These are phyloP conservation scores for Coriolopsis trogii DNA, from an alignment of 1,284 basidiomycete genomes.

Conservation along the genomic window DNA sequence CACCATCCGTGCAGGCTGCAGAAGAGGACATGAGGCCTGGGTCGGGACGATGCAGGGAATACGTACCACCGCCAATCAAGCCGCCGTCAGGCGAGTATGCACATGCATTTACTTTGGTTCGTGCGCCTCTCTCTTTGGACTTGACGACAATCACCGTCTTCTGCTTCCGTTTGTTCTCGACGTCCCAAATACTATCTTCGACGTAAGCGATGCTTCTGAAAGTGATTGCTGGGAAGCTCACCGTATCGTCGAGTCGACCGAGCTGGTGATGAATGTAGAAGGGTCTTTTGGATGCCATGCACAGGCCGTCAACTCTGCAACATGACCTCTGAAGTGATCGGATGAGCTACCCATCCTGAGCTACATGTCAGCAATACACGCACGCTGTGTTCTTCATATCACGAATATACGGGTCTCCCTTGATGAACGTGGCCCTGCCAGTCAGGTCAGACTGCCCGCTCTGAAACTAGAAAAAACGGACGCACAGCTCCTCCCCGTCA, in stretches of 20 bases:
- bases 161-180: slow-evolving; percentile 86
- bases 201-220: slow-evolving; percentile 1
- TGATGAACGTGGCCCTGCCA: slow-evolving; percentile 81
- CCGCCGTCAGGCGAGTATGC: slow-evolving; percentile 86
- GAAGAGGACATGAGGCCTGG: background rate
- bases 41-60: background rate
- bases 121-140: slow-evolving; percentile 93
- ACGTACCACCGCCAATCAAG: slow-evolving; percentile 83
- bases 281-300: slow-evolving; percentile 89
- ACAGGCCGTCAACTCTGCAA: slow-evolving; percentile 88
- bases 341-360: background rate
- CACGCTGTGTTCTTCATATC: slow-evolving; percentile 93
- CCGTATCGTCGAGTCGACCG: slow-evolving; percentile 95
- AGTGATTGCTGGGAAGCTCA: slow-evolving; percentile 37
- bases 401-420: slow-evolving; percentile 97
- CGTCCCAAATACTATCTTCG: slow-evolving; percentile 85
- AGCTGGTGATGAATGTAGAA: slow-evolving; percentile 87
- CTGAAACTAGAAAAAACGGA: slow-evolving; percentile 28
- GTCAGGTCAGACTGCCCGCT: slow-evolving; percentile 51
- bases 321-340: slow-evolving; percentile 76
- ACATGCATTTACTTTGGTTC: slow-evolving; percentile 90
- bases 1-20: slow-evolving; percentile 86
- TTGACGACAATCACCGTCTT: slow-evolving; percentile 95
- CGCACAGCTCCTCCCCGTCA: slow-evolving; percentile 89
- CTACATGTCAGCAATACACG: slow-evolving; percentile 49